phyloP scores from a whole-genome alignment of 371 early-diverging fungal species.

The Chytridiales sp. region DNA sequence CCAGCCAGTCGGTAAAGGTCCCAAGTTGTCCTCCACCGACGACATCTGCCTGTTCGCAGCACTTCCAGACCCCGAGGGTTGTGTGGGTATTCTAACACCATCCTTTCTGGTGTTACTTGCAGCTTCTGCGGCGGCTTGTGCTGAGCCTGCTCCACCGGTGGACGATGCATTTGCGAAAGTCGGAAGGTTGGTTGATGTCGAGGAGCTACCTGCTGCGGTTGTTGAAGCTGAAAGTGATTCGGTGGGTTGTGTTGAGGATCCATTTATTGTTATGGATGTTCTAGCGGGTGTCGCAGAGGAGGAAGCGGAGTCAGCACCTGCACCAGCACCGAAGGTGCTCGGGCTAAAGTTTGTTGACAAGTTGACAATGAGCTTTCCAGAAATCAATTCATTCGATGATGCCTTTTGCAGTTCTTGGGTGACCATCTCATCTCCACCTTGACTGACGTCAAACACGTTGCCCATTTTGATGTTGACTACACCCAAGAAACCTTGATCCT shows the following conservation, averaged over 20 bases:
- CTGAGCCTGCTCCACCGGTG: conserved; percentile 11
- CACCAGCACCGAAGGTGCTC: background rate
- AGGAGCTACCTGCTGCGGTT: background rate
- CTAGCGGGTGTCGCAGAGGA: too few relatives aligned
- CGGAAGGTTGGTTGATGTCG: conserved; percentile 4
- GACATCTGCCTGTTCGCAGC: conserved; percentile 31
- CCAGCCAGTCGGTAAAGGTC: conserved; percentile 84
- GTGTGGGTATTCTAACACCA: conserved; percentile 9
- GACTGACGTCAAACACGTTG: conserved; percentile 66
- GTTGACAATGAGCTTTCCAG: conserved; percentile 78
- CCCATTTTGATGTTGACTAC: conserved; percentile 84
- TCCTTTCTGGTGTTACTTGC: conserved; percentile 10
- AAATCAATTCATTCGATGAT: conserved; percentile 75
- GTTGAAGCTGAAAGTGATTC: too few relatives aligned
- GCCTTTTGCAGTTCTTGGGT: conserved; percentile 58
- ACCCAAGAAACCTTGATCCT: conserved; percentile 92
- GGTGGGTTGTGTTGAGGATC: too few relatives aligned
- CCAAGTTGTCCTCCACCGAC: conserved; percentile 59
- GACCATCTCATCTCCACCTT: conserved; percentile 44
- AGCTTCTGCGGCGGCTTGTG: background rate
- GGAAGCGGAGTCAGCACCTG: too few relatives aligned
- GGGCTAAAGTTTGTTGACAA: conserved; percentile 52
- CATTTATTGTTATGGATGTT: too few relatives aligned
- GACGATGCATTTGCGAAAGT: conserved; percentile 12
- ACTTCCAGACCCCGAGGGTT: conserved; percentile 5